A percentile compares a stretch with the other conserved stretches of the same genome.
Conservation (phyloP, 2,329 filamentous ascomycete genomes). For the Hymenoscyphus occultus region DNA sequence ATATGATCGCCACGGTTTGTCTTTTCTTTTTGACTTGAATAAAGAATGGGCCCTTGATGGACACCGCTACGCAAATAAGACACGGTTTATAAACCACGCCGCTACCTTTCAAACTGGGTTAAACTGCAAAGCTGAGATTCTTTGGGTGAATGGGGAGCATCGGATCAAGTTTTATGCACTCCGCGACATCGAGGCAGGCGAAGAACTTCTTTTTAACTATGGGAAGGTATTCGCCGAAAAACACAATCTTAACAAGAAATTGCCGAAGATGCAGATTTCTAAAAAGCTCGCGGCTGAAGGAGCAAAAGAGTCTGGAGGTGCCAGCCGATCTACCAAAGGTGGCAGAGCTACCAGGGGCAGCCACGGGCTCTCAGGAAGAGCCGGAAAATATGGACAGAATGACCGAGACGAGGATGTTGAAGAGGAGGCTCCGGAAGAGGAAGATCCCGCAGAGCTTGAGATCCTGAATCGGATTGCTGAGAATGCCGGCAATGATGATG, state of each 20-base stretch:
- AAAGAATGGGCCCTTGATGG: slow-evolving; percentile 58
- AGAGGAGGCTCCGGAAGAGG: not conserved
- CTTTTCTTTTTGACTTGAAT: slow-evolving; percentile 53
- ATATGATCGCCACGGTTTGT: slow-evolving; percentile 39
- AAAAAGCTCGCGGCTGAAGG: not conserved
- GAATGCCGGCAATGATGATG: not conserved
- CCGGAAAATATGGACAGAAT: not conserved
- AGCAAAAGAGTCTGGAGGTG: not conserved
- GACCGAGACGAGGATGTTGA: not conserved
- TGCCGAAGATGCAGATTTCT: slow-evolving; percentile 17
- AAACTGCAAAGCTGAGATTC: slow-evolving; percentile 65
- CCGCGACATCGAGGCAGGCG: slow-evolving; percentile 64
- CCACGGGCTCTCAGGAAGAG: not conserved
- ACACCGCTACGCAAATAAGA: slow-evolving; percentile 74
- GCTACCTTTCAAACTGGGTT: slow-evolving; percentile 55
- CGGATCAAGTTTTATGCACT: slow-evolving; percentile 72
- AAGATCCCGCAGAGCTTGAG: not conserved
- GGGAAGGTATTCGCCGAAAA: slow-evolving; percentile 63
- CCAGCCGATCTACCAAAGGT: not conserved
- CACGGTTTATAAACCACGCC: slow-evolving; percentile 81
- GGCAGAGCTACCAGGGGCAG: not conserved
- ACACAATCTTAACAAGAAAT: slow-evolving; percentile 47
- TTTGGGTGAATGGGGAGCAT: slow-evolving; percentile 72
- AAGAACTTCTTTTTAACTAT: slow-evolving; percentile 82
- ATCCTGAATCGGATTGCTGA: not conserved